Base-by-base conservation (phyloP, 306 rosid genomes). In the Citrullus colocynthis region DNA sequence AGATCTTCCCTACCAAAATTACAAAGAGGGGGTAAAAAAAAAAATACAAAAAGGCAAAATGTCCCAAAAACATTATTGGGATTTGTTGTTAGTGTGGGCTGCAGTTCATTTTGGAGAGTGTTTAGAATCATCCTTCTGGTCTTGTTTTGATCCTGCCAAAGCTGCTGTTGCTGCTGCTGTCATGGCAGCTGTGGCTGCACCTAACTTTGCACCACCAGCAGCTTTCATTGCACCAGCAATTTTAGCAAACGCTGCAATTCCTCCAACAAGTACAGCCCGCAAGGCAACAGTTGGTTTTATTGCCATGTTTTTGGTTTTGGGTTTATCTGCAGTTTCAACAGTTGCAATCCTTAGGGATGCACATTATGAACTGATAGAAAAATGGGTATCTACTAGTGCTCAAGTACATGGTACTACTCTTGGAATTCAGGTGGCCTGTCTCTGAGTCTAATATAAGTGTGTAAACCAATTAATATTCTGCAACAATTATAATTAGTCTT, bases 131-230 rank as follows among this genome's bases (percentile, higher is more conserved):
- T 89, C 91, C 20, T 76, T 81, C 18, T 81, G 80, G 44, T 93
- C 94, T 75, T 89, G 90, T 80, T 88, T 93, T 28, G 98, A 80
- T 32, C 91, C 88, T 14, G 91, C 45, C n/a, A 89, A 0, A 52
- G 93, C 91, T 14, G 97, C 96, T 55, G 90, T 85, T 77, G 98
- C 98, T 32, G 97, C 98, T 4, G 97, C 98, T 2, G 97, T 88
- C 91, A 90, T 83, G 45, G 93, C 96, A 34, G 90, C 91, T 0
- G 97, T 91, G 8, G 97, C 98, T 0, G 85, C 91, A 51, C 98
- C 98, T 7, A 91, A 14, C 89, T 93, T 93, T 32, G 20, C 93
- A 28, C 93, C 89, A 76, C 97, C 97, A 18, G 97, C 98, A 20
- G 98, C 98, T 82, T 93, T 93, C 93, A 88, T 81, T 13, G 49